Conservation (phyloP, 2,329 filamentous ascomycete species). For the Nothomitra cinnamomea region DNA sequence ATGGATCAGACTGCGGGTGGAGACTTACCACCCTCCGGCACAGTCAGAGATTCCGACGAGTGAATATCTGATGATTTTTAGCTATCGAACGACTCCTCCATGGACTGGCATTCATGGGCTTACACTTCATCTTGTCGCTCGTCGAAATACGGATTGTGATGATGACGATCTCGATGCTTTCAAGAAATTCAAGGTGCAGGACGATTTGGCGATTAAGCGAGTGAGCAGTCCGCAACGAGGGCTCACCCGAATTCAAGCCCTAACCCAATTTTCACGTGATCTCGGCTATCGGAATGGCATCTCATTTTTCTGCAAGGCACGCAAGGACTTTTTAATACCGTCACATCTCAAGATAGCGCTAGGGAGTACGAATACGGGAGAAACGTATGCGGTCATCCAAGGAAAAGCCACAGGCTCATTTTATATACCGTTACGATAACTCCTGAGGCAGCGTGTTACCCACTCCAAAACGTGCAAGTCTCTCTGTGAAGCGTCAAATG, state of each 20-base stretch:
- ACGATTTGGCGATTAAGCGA: background rate
- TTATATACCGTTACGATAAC: no score
- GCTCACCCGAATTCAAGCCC: background rate
- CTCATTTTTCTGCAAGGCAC: no score
- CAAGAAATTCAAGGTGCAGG: no score
- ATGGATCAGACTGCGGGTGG: constrained; percentile 17
- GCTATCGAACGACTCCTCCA: background rate
- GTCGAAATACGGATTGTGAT: background rate
- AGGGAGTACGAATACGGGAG: no score
- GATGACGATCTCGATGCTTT: no score
- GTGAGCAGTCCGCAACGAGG: background rate
- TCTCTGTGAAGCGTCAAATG: no score
- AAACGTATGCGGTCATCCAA: no score
- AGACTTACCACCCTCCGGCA: constrained; percentile 90
- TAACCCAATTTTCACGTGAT: background rate
- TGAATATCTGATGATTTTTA: constrained; percentile 52
- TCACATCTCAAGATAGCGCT: no score
- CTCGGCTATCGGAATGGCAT: background rate
- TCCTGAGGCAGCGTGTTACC: no score
- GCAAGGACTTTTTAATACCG: no score
- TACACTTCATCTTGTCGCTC: constrained; percentile 3
- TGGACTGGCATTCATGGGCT: background rate
- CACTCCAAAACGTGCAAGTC: no score
- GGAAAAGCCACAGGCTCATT: no score
- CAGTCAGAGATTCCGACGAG: constrained; percentile 85